These are phyloP conservation scores for Vitellaria paradoxa DNA, from an alignment of 179 eudicot genomes.

Conservation along the genomic window DNA sequence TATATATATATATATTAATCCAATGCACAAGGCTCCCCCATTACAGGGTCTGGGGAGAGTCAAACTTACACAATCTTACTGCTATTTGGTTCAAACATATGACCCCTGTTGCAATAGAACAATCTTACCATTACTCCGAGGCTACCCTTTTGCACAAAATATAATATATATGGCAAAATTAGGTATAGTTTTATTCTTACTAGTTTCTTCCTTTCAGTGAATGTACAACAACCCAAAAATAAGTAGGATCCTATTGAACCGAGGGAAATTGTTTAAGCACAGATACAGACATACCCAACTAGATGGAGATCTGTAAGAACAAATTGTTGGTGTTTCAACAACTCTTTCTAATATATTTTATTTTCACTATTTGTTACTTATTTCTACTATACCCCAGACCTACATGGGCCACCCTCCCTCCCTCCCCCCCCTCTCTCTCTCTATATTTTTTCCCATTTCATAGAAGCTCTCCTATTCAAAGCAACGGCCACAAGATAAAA, in stretches of 20 bases:
- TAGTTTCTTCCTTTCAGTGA: background rate
- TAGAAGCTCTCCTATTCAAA: background rate
- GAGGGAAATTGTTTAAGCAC: background rate
- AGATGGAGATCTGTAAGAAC: background rate
- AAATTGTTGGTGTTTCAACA: background rate
- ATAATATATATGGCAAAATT: background rate
- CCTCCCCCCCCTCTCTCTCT: too few relatives aligned
- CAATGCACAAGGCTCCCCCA: too few relatives aligned
- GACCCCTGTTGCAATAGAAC: too few relatives aligned
- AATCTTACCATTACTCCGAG: too few relatives aligned
- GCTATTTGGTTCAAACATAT: too few relatives aligned
- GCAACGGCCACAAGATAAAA: background rate
- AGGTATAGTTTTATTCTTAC: too few relatives aligned
- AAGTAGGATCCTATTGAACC: background rate
- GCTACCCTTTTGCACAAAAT: background rate
- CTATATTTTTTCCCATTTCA: background rate
- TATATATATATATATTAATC: too few relatives aligned
- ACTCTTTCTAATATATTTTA: background rate
- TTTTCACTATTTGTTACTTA: background rate
- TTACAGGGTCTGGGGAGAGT: too few relatives aligned
- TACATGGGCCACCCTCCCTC: background rate
- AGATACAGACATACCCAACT: conserved; percentile 2
- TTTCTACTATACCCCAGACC: background rate
- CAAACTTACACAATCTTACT: too few relatives aligned
- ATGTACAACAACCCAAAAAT: background rate